These are phyloP conservation scores for Eustoma russellianum DNA, from an alignment of 257 asterid genomes.

Conservation along the genomic window DNA sequence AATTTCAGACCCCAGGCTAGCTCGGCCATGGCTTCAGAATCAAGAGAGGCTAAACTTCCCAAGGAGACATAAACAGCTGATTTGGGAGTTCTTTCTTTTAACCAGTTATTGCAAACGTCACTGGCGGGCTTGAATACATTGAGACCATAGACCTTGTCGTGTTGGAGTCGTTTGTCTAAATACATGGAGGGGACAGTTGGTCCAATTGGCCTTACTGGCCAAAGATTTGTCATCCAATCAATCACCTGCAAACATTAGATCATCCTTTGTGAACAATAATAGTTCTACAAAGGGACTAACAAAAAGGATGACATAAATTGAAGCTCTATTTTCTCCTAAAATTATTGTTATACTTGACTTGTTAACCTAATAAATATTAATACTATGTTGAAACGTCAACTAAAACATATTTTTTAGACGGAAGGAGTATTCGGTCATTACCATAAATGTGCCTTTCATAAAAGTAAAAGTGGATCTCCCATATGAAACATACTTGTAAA, in stretches of 20 bases:
- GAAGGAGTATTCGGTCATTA: no score
- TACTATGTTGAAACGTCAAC: no score
- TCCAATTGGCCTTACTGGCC: slow-evolving; percentile 15
- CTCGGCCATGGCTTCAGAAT: slow-evolving; percentile 15
- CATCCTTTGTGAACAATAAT: no score
- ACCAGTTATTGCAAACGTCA: slow-evolving; percentile 16
- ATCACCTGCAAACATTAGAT: slow-evolving; percentile 17
- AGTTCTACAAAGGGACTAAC: no score
- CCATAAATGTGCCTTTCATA: no score
- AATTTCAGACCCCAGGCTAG: slow-evolving; percentile 22
- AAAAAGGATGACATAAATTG: no score
- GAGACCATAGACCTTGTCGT: slow-evolving; percentile 16
- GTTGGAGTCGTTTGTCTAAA: slow-evolving; percentile 17
- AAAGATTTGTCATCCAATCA: slow-evolving; percentile 11
- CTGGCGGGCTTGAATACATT: slow-evolving; percentile 11
- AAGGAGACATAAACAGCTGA: slow-evolving; percentile 23
- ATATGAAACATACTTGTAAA: no score
- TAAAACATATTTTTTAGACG: no score
- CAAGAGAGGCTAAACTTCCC: slow-evolving; percentile 16
- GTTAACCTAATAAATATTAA: no score
- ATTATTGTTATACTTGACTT: no score
- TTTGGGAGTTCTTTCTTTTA: slow-evolving; percentile 1
- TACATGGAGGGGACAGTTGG: slow-evolving; percentile 24
- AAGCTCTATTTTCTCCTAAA: no score
- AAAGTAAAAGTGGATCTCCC: no score